phyloP scores from a whole-genome alignment of 306 rosid genomes.

The Gastrolobium bilobum region DNA sequence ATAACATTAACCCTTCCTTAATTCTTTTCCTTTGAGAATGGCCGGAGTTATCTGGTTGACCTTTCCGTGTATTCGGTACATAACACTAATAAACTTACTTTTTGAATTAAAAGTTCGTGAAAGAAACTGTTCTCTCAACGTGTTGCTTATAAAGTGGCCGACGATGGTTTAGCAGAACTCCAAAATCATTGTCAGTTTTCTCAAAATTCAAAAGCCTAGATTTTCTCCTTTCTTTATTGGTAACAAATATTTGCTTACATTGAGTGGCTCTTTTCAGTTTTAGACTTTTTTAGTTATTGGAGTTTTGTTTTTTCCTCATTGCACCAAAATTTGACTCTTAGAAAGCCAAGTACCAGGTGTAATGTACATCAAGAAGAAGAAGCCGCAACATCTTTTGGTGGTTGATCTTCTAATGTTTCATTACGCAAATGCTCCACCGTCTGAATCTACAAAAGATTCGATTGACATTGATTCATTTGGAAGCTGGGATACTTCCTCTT shows the following conservation, averaged over 20 bases:
- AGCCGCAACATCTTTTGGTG: conserved; percentile 15
- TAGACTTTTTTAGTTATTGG: not conserved
- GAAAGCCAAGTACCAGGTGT: conserved; percentile 25
- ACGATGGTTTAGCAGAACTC: not conserved
- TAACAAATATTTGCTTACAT: not conserved
- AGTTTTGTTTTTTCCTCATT: not conserved
- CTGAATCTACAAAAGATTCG: conserved; percentile 42
- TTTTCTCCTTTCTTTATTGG: not conserved
- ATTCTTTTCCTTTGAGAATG: too few species aligned
- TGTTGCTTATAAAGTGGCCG: conserved; percentile 1
- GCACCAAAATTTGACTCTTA: conserved; percentile 21
- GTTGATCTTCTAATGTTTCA: conserved; percentile 9
- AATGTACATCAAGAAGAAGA: conserved; percentile 9
- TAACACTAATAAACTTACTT: not conserved
- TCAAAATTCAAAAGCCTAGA: not conserved
- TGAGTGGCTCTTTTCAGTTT: conserved; percentile 10
- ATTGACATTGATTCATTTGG: conserved; percentile 27
- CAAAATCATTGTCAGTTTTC: not conserved
- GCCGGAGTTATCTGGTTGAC: too few species aligned
- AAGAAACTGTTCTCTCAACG: conserved; percentile 20
- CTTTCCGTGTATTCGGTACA: too few species aligned
- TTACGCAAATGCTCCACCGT: conserved; percentile 31
- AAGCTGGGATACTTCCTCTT: not conserved
- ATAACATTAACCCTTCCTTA: not conserved
- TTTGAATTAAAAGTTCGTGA: conserved; percentile 12